A percentile compares a stretch with the other conserved stretches of the same genome.
These are phyloP conservation scores for Dioszegia hungarica DNA, from an alignment of 768 basidiomycete genomes.

Conservation along the genomic window DNA sequence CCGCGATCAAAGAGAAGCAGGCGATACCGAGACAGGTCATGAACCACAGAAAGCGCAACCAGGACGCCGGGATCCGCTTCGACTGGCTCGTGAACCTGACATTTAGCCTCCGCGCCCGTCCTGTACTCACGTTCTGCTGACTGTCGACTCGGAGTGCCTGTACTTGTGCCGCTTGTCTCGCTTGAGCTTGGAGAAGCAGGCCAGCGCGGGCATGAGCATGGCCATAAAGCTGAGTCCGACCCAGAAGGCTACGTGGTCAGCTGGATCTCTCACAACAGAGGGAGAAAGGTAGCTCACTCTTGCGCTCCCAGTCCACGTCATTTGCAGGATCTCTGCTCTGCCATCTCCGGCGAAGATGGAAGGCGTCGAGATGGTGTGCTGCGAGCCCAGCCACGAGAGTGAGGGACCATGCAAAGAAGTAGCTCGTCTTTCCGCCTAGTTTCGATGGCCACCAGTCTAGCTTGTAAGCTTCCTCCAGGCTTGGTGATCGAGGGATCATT, in stretches of 20 bases:
- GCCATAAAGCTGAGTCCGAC: conserved; percentile 46
- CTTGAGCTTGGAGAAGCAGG: conserved; percentile 51
- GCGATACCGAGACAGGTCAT: conserved; percentile 49
- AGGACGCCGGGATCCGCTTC: conserved; percentile 49
- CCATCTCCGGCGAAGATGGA: conserved; percentile 34
- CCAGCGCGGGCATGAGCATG: conserved; percentile 49
- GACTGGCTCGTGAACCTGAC: conserved; percentile 47
- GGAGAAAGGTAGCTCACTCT: conserved; percentile 33
- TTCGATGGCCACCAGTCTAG: conserved; percentile 51
- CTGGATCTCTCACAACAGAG: background rate
- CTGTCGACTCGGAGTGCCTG: conserved; percentile 46
- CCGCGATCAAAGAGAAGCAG: conserved; percentile 49
- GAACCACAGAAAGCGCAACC: conserved; percentile 53
- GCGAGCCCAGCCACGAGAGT: conserved; percentile 35
- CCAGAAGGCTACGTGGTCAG: conserved; percentile 44
- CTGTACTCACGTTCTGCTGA: conserved; percentile 43
- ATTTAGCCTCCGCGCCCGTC: background rate
- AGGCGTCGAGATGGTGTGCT: conserved; percentile 44
- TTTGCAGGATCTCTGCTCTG: conserved; percentile 24
- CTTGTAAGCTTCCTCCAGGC: background rate
- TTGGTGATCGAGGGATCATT: too few relatives aligned
- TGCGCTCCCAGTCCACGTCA: conserved; percentile 45
- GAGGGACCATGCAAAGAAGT: conserved; percentile 47
- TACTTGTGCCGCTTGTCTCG: conserved; percentile 50
- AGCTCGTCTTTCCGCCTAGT: conserved; percentile 50